phyloP scores from a whole-genome alignment of 768 basidiomycete genomes.

The Dacryopinax primogenitus region DNA sequence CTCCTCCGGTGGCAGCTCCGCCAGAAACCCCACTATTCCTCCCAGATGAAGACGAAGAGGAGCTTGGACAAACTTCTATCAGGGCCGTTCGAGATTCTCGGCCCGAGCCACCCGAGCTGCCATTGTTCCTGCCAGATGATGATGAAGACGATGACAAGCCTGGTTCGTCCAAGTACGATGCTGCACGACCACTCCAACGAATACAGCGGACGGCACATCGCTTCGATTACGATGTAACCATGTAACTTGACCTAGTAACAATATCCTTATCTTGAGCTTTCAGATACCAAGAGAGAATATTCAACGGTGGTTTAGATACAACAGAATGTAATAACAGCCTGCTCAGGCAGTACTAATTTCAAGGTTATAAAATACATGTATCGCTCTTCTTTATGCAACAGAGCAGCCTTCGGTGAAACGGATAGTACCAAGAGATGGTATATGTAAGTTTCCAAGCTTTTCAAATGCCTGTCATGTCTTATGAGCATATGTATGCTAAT shows the following conservation, averaged over 20 bases:
- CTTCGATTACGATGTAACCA: not conserved
- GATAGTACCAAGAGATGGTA: not conserved
- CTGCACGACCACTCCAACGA: not conserved
- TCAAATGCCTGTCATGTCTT: not conserved
- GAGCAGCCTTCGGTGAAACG: not conserved
- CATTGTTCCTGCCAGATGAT: not conserved
- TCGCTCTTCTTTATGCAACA: not conserved
- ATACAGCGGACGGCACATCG: not conserved
- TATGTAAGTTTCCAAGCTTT: not conserved
- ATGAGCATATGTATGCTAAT: not conserved
- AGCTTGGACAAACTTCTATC: too few species aligned
- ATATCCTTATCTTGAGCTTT: not conserved
- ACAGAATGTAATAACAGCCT: not conserved
- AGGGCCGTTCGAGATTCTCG: too few species aligned
- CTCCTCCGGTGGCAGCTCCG: not conserved
- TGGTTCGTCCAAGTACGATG: not conserved
- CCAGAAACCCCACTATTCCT: not conserved
- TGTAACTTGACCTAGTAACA: not conserved
- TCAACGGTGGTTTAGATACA: not conserved
- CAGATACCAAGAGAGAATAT: not conserved
- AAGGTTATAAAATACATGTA: not conserved
- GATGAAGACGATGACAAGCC: not conserved
- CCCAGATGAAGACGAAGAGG: not conserved
- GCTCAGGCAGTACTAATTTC: not conserved
- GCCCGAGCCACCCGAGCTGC: not conserved